Percentiles rank a stretch among this genome's conserved stretches.
phyloP scores from a whole-genome alignment of 1,139 yeast genomes.

The Protomyces macrosporus region DNA sequence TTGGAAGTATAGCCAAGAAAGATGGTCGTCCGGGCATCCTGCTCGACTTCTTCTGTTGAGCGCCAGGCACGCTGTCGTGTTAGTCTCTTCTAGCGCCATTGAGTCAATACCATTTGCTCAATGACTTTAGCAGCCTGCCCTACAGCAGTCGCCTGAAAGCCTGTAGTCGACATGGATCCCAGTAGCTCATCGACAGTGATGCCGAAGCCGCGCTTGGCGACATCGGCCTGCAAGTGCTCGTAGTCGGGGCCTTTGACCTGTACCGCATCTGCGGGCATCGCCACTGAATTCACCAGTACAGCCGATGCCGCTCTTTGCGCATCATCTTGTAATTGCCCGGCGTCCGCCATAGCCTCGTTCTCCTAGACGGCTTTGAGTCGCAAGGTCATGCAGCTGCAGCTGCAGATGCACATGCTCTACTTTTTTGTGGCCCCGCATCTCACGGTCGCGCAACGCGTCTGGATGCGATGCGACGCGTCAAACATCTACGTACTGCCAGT shows the following conservation, averaged over 20 bases:
- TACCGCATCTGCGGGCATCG: slow-evolving; percentile 73
- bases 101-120: slow-evolving; percentile 69
- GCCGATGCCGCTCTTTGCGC: slow-evolving; percentile 61
- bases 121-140: slow-evolving; percentile 87
- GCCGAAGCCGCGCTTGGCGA: slow-evolving; percentile 65
- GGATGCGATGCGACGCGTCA: not conserved
- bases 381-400: not conserved
- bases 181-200: slow-evolving; percentile 53
- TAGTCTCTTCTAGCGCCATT: slow-evolving; percentile 45
- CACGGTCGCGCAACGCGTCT: not conserved
- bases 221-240: slow-evolving; percentile 45
- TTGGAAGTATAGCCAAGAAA: slow-evolving; percentile 97
- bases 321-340: not conserved
- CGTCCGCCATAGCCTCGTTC: not conserved
- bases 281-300: slow-evolving; percentile 77
- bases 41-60: slow-evolving; percentile 42
- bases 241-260: slow-evolving; percentile 86
- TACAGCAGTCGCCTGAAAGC: slow-evolving; percentile 91
- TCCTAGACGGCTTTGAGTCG: not conserved
- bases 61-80: slow-evolving; percentile 45
- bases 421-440: not conserved
- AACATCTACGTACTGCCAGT: not conserved
- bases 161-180: slow-evolving; percentile 84
- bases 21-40: slow-evolving; percentile 69
- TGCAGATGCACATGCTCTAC: not conserved